Percentiles rank a stretch among this genome's conserved stretches.
These are phyloP conservation scores for Huntiella bhutanensis DNA, from an alignment of 2,329 filamentous ascomycete genomes.

Conservation along the genomic window DNA sequence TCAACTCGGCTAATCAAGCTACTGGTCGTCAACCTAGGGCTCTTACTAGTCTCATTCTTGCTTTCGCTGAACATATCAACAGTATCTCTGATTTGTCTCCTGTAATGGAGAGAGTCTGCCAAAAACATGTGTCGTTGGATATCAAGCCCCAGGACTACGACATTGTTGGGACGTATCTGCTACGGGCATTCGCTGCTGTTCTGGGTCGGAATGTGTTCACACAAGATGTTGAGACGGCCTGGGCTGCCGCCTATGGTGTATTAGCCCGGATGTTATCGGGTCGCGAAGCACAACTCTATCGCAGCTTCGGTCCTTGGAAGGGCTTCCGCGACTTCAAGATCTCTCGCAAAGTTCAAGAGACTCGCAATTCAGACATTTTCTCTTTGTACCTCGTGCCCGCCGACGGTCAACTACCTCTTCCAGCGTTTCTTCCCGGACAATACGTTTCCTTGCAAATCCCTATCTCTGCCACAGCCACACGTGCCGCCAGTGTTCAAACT, in stretches of 20 bases:
- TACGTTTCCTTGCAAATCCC: conserved; percentile 49
- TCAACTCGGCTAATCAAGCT: conserved; percentile 50
- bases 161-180: conserved; percentile 48
- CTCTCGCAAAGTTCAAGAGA: conserved; percentile 38
- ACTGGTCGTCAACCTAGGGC: conserved; percentile 51
- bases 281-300: conserved; percentile 43
- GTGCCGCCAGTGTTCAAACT: conserved; percentile 41
- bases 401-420: conserved; percentile 33
- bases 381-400: conserved; percentile 52
- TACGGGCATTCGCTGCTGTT: conserved; percentile 47
- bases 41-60: conserved; percentile 48
- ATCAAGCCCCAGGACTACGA: conserved; percentile 50
- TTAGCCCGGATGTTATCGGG: conserved; percentile 53
- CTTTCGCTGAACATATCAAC: conserved; percentile 56
- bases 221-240: conserved; percentile 46
- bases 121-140: conserved; percentile 58
- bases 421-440: conserved; percentile 48
- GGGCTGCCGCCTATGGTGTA: conserved; percentile 52
- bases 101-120: conserved; percentile 47
- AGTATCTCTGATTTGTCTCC: conserved; percentile 40
- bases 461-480: conserved; percentile 31
- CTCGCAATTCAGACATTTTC: conserved; percentile 32
- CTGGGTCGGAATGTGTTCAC: conserved; percentile 46
- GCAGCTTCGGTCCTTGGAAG: conserved; percentile 24
- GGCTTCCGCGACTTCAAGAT: conserved; percentile 36